Conservation (phyloP, 2,329 filamentous ascomycete species). For the Huntiella omanensis region DNA sequence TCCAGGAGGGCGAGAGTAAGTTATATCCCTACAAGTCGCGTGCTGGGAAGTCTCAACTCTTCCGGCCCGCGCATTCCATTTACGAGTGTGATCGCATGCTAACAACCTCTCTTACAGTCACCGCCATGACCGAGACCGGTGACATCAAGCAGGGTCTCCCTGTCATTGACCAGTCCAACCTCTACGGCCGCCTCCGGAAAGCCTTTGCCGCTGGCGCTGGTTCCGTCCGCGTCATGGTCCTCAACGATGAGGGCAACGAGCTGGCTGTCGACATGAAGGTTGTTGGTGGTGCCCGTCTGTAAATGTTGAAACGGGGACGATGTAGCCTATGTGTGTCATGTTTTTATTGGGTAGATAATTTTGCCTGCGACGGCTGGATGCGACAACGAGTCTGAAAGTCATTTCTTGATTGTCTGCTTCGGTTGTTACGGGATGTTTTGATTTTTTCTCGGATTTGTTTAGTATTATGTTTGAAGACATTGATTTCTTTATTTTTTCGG, state of each 20-base stretch:
- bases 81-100: conserved; percentile 10
- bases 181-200: conserved; percentile 61
- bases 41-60: not conserved
- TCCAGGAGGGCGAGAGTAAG: conserved; percentile 50
- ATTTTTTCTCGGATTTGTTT: conserved; percentile 3
- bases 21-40: not conserved
- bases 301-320: conserved; percentile 18
- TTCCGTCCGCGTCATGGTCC: conserved; percentile 85
- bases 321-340: not conserved
- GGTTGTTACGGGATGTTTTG: not conserved
- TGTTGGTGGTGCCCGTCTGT: conserved; percentile 61
- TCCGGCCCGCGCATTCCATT: not conserved
- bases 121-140: conserved; percentile 97
- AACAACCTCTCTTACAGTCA: conserved; percentile 28
- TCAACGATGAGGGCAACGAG: conserved; percentile 83
- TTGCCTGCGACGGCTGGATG: too few relatives aligned
- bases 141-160: conserved; percentile 93
- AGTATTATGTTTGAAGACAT: not conserved
- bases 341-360: not conserved
- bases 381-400: too few relatives aligned
- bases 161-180: conserved; percentile 86
- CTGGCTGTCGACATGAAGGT: conserved; percentile 98
- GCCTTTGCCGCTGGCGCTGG: conserved; percentile 85
- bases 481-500: not conserved
- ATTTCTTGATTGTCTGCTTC: too few relatives aligned